Percentiles rank a stretch among this genome's conserved stretches.
Conservation (phyloP, 2,329 filamentous ascomycete species). For the Fusarium dlaminii region DNA sequence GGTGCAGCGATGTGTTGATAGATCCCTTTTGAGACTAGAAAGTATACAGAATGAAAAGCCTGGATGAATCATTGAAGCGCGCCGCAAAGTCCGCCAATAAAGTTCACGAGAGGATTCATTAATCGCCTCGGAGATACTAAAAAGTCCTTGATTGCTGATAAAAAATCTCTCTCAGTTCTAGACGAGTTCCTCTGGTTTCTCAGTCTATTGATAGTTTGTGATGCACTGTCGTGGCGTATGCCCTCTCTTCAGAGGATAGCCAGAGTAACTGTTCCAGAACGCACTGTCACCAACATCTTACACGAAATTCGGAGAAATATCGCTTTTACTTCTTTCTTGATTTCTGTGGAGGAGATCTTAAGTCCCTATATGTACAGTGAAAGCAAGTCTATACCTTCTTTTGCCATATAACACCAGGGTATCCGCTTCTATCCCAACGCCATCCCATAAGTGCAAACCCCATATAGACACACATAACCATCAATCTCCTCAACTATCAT, state of each 20-base stretch:
- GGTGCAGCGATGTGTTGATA: background rate
- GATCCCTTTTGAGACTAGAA: background rate
- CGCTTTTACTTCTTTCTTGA: background rate
- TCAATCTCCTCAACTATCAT: background rate
- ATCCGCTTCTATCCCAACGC: constrained; percentile 23
- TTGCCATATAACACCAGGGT: constrained; percentile 4
- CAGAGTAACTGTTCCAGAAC: background rate
- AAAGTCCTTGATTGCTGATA: background rate
- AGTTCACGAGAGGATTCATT: background rate
- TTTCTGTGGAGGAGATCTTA: background rate
- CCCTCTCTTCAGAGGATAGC: background rate
- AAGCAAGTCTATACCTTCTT: constrained; percentile 5
- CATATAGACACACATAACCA: background rate
- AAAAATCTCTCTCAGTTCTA: background rate
- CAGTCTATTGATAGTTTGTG: too few species aligned
- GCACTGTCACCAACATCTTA: background rate
- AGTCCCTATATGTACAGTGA: background rate
- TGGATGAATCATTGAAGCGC: too few species aligned
- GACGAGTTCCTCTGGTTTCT: too few species aligned
- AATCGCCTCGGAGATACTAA: background rate
- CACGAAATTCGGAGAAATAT: background rate
- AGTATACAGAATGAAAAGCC: background rate
- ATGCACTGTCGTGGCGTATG: background rate
- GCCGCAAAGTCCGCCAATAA: background rate
- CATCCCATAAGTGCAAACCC: background rate